Percentiles rank a stretch among this genome's conserved stretches.
phyloP scores from a whole-genome alignment of 1,284 basidiomycete genomes.

The Heterobasidion occidentale region DNA sequence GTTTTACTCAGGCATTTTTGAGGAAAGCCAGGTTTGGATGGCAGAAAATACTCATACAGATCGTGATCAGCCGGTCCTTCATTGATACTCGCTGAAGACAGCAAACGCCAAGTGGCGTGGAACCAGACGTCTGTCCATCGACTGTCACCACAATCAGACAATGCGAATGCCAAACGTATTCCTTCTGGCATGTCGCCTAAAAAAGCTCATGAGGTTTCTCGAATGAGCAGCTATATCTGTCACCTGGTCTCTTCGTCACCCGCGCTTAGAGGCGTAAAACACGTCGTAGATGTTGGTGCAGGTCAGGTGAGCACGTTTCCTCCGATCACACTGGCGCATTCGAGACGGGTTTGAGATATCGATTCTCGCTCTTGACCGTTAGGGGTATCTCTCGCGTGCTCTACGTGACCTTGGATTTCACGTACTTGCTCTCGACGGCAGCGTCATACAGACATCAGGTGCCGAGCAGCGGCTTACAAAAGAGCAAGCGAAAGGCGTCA shows the following conservation, averaged over 20 bases:
- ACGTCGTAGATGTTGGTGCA: slow-evolving; percentile 44
- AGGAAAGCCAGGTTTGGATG: neutral
- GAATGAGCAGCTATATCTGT: slow-evolving; percentile 33
- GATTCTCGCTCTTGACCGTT: neutral
- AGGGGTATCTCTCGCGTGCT: slow-evolving; percentile 44
- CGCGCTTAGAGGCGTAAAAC: slow-evolving; percentile 15
- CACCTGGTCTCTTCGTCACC: slow-evolving; percentile 16
- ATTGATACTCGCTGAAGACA: too few relatives aligned
- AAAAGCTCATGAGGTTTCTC: slow-evolving; percentile 43
- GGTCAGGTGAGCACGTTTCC: slow-evolving; percentile 35
- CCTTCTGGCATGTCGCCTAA: slow-evolving; percentile 43
- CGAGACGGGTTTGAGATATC: too few relatives aligned
- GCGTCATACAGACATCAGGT: slow-evolving; percentile 34
- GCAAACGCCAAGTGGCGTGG: neutral
- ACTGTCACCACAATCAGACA: too few relatives aligned
- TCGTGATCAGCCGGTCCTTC: neutral
- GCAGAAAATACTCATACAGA: neutral
- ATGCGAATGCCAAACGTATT: neutral
- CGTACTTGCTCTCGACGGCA: slow-evolving; percentile 45
- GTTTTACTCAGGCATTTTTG: neutral
- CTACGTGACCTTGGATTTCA: slow-evolving; percentile 29
- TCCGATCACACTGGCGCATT: too few relatives aligned
- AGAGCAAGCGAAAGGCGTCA: slow-evolving; percentile 13
- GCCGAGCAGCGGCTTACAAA: slow-evolving; percentile 25
- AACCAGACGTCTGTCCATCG: too few relatives aligned